phyloP scores from a whole-genome alignment of 179 eudicot genomes.

The Actinidia arguta region DNA sequence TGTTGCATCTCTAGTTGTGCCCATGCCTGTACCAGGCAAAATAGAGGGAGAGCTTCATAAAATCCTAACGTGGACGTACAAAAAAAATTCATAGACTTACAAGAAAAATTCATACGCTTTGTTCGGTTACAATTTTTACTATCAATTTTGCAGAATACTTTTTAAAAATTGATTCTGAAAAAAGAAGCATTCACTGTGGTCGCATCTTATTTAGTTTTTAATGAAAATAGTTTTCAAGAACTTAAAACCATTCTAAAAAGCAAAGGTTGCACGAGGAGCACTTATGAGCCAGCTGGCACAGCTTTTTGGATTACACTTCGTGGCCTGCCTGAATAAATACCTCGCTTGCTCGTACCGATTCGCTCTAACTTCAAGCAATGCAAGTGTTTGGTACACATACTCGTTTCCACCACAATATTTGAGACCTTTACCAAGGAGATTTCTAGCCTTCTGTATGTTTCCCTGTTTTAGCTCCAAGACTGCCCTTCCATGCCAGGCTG shows the following conservation, averaged over 20 bases:
- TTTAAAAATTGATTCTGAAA: no score
- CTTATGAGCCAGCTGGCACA: conserved; percentile 99
- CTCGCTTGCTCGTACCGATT: conserved; percentile 85
- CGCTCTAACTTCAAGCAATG: conserved; percentile 91
- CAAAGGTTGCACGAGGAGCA: neutral
- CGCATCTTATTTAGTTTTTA: no score
- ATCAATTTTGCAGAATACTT: no score
- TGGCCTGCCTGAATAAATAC: conserved; percentile 89
- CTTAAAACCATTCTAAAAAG: neutral
- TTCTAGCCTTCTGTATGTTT: conserved; percentile 83
- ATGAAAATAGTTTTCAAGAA: neutral
- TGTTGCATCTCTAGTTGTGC: conserved; percentile 92
- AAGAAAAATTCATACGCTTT: no score
- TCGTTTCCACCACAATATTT: conserved; percentile 91
- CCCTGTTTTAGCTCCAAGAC: conserved; percentile 89
- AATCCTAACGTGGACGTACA: neutral
- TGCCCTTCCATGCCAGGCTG: conserved; percentile 99
- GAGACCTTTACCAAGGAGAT: conserved; percentile 84
- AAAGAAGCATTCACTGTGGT: no score
- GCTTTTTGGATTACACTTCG: conserved; percentile 88
- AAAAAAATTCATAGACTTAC: no score
- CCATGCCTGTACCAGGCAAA: conserved; percentile 70
- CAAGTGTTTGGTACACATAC: conserved; percentile 92
- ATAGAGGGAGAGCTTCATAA: conserved; percentile 15
- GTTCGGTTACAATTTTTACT: no score